Conservation (phyloP, 2,329 filamentous ascomycete genomes). For the Alternaria ethzedia region DNA sequence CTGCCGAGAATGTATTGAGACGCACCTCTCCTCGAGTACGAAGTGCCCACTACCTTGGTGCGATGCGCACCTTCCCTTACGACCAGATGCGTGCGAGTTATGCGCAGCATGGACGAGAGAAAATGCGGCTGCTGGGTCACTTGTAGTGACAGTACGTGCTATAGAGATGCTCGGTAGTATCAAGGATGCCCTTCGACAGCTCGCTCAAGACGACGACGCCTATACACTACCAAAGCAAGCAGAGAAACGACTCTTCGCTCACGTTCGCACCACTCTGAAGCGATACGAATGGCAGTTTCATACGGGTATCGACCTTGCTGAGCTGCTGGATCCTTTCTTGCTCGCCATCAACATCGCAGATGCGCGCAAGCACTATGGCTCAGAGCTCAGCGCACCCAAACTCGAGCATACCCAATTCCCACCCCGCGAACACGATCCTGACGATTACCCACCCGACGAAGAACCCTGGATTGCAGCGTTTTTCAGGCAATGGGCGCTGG, state of each 20-base stretch:
- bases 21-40: conserved; percentile 8
- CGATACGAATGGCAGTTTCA: conserved; percentile 26
- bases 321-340: conserved; percentile 1
- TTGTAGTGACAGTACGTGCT: conserved; percentile 21
- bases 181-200: conserved; percentile 10
- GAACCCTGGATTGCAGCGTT: conserved; percentile 25
- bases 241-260: conserved; percentile 1
- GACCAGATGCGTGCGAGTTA: conserved; percentile 16
- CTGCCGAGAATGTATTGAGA: conserved; percentile 21
- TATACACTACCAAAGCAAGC: conserved; percentile 10
- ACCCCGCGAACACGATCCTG: neutral
- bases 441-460: neutral
- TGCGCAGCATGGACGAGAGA: conserved; percentile 16
- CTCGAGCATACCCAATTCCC: neutral
- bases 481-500: conserved; percentile 22
- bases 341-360: neutral
- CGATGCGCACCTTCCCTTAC: neutral
- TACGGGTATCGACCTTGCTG: conserved; percentile 18
- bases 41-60: conserved; percentile 20
- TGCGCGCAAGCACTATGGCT: neutral
- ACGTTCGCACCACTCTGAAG: conserved; percentile 15
- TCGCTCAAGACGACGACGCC: conserved; percentile 12
- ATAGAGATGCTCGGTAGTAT: conserved; percentile 23
- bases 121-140: neutral
- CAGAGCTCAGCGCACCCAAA: neutral